These are phyloP conservation scores for Colletotrichum euphorbiae DNA, from an alignment of 2,329 filamentous ascomycete species.

Conservation along the genomic window DNA sequence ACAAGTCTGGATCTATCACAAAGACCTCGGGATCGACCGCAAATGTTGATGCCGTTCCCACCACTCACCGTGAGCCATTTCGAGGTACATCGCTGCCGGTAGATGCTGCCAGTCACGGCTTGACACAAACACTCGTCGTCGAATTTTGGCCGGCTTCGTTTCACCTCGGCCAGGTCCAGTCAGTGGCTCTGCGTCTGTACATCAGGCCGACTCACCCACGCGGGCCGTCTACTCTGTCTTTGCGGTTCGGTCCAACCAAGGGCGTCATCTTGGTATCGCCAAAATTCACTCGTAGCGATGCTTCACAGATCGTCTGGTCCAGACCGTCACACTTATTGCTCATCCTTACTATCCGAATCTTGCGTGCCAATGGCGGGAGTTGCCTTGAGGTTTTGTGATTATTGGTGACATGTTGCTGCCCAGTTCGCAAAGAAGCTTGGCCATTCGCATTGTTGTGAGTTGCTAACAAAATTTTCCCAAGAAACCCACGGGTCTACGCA, in stretches of 20 bases:
- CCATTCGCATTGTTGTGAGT: not conserved
- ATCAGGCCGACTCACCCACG: constrained; percentile 22
- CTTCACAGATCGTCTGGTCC: constrained; percentile 3
- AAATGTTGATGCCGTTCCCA: not conserved
- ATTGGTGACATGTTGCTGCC: not conserved
- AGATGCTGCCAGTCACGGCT: constrained; percentile 5
- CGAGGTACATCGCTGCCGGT: constrained; percentile 7
- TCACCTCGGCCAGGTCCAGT: constrained; percentile 6
- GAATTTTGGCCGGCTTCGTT: constrained; percentile 29
- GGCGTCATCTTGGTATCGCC: not conserved
- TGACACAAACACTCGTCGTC: constrained; percentile 31
- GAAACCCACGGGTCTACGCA: constrained; percentile 6
- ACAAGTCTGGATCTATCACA: constrained; percentile 3
- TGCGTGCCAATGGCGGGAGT: constrained; percentile 17
- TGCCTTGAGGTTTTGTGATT: constrained; percentile 1
- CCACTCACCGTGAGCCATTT: not conserved
- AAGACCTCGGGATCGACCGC: not conserved
- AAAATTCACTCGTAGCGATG: not conserved
- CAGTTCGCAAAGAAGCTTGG: not conserved
- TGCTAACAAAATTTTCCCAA: not conserved
- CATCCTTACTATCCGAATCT: not conserved
- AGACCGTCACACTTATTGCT: constrained; percentile 3
- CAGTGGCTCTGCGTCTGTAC: constrained; percentile 16
- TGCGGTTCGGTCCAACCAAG: constrained; percentile 1
- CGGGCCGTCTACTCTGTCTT: not conserved